Conservation (phyloP, 306 rosid genomes). For the Ormosia emarginata region DNA sequence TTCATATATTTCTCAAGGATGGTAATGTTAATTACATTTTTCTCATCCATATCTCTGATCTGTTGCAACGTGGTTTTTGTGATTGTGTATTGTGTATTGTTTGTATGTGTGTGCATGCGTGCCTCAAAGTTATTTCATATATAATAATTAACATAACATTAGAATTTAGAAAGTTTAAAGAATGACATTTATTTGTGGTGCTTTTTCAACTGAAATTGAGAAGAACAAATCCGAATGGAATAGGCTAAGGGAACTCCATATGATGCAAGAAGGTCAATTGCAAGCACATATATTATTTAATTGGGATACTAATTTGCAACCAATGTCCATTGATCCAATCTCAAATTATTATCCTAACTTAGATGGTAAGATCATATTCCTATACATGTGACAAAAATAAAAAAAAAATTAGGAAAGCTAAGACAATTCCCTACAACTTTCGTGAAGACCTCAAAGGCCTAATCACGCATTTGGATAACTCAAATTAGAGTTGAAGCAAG, state of each 20-base stretch:
- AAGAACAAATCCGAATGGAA: slow-evolving; percentile 32
- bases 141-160: no score
- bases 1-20: background rate
- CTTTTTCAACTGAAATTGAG: slow-evolving; percentile 37
- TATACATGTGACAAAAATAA: background rate
- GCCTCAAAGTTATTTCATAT: background rate
- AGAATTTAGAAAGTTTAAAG: background rate
- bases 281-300: background rate
- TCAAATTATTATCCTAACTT: background rate
- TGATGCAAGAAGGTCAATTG: background rate
- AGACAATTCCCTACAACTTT: no score
- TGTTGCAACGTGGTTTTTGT: background rate
- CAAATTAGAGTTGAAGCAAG: no score
- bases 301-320: background rate
- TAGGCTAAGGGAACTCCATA: slow-evolving; percentile 24
- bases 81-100: background rate
- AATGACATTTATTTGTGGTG: background rate
- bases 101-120: background rate
- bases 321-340: background rate
- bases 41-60: background rate
- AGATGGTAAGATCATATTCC: background rate
- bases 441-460: no score
- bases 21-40: slow-evolving; percentile 17
- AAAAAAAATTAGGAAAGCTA: no score
- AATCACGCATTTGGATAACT: no score